A percentile compares a stretch with the other conserved stretches of the same genome.
Conservation (phyloP, 495 filamentous ascomycete genomes). For the Melanomma pulvis-pyrius region DNA sequence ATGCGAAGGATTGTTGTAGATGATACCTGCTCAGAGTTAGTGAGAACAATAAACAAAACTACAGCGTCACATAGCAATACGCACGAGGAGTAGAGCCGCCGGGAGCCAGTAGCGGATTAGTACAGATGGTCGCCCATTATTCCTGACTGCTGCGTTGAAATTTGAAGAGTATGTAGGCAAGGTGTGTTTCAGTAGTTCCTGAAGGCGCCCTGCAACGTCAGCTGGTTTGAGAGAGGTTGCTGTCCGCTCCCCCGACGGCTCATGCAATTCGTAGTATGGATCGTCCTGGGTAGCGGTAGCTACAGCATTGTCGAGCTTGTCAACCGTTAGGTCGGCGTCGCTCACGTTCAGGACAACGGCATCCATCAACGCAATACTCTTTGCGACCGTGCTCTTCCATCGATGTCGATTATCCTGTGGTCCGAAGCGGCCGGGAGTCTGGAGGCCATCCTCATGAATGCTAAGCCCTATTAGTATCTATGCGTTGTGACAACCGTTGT, state of each 20-base stretch:
- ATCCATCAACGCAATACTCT: conserved; percentile 78
- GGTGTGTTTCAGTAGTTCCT: conserved; percentile 61
- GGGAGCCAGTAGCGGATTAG: conserved; percentile 88
- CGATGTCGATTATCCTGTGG: conserved; percentile 54
- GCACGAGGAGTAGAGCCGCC: conserved; percentile 52
- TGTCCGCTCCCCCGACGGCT: conserved; percentile 44
- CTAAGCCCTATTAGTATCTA: conserved; percentile 7
- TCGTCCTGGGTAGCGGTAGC: conserved; percentile 66
- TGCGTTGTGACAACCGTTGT: conserved; percentile 25
- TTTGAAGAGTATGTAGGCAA: conserved; percentile 60
- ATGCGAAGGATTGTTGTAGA: conserved; percentile 81
- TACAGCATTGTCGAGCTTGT: conserved; percentile 76
- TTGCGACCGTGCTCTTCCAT: conserved; percentile 72
- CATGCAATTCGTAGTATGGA: conserved; percentile 49
- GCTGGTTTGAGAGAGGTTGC: conserved; percentile 51
- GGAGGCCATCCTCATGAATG: conserved; percentile 44
- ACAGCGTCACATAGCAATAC: neutral
- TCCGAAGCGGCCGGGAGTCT: conserved; percentile 47
- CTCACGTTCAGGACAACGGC: conserved; percentile 68
- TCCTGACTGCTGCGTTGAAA: conserved; percentile 53
- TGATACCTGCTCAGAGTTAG: conserved; percentile 53
- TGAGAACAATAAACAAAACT: neutral
- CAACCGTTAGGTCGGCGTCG: conserved; percentile 55
- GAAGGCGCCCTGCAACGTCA: conserved; percentile 67
- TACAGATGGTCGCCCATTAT: conserved; percentile 75